Conservation (phyloP, 2,329 filamentous ascomycete species). For the Rhynchosporium secalis region DNA sequence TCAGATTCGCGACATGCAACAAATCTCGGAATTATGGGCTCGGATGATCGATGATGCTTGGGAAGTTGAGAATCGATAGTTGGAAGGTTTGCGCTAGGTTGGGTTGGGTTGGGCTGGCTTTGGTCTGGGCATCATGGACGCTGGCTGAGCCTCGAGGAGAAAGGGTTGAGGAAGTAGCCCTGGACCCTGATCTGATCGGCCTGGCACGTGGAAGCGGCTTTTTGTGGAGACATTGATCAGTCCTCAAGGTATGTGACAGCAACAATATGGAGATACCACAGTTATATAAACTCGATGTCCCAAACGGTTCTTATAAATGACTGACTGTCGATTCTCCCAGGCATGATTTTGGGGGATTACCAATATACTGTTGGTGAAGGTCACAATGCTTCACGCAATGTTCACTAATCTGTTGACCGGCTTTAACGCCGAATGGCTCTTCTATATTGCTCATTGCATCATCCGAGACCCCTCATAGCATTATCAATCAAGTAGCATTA, state of each 20-base stretch:
- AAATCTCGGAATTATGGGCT: not conserved
- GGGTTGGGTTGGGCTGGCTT: not conserved
- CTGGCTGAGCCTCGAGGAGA: too few species aligned
- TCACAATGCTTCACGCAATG: not conserved
- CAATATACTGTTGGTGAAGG: not conserved
- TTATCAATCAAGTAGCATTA: slow-evolving; percentile 16
- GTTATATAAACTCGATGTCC: too few species aligned
- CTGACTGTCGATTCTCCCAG: too few species aligned
- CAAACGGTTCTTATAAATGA: too few species aligned
- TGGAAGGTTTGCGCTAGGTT: slow-evolving; percentile 12
- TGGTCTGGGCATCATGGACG: not conserved
- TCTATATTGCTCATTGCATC: slow-evolving; percentile 11
- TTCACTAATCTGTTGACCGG: slow-evolving; percentile 13
- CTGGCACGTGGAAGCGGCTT: too few species aligned
- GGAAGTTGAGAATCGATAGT: not conserved
- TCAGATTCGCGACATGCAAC: slow-evolving; percentile 22
- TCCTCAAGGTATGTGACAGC: too few species aligned
- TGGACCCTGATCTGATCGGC: not conserved
- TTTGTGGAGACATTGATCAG: too few species aligned
- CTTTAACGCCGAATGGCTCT: not conserved
- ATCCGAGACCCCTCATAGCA: slow-evolving; percentile 12
- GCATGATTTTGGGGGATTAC: too few species aligned
- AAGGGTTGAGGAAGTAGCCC: not conserved
- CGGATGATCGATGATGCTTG: not conserved
- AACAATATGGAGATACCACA: too few species aligned